These are phyloP conservation scores for Leucosporidium yakuticum DNA, from an alignment of 768 basidiomycete genomes.

Conservation along the genomic window DNA sequence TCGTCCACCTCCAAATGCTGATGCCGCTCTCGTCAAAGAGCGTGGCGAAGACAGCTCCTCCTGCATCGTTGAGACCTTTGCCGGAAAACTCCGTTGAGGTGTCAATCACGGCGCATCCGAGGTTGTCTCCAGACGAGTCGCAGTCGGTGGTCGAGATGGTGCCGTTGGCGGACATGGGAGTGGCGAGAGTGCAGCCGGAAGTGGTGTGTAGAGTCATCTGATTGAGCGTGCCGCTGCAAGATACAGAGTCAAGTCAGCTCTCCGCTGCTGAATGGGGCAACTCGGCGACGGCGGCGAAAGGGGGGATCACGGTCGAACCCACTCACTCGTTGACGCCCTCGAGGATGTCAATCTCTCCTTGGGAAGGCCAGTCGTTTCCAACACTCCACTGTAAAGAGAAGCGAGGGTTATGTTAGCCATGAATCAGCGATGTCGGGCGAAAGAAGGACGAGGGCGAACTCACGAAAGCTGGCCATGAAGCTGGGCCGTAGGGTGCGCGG, in stretches of 20 bases:
- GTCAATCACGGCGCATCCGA: constrained; percentile 18
- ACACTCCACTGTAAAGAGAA: too few relatives aligned
- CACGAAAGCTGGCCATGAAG: too few relatives aligned
- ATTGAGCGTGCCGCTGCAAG: constrained; percentile 44
- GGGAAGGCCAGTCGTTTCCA: constrained; percentile 20
- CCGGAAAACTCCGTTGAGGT: constrained; percentile 44
- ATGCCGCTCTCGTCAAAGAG: constrained; percentile 47
- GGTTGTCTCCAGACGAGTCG: constrained; percentile 11
- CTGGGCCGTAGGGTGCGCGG: too few relatives aligned
- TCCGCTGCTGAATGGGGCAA: too few relatives aligned
- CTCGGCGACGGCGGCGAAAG: too few relatives aligned
- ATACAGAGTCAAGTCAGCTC: neutral
- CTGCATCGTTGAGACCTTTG: constrained; percentile 46
- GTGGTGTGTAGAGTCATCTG: constrained; percentile 71
- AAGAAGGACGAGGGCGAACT: too few relatives aligned
- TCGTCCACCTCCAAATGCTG: constrained; percentile 57
- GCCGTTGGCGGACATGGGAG: constrained; percentile 33
- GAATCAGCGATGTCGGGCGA: too few relatives aligned
- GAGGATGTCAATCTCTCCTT: constrained; percentile 66
- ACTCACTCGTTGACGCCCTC: constrained; percentile 68
- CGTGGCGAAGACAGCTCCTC: constrained; percentile 51
- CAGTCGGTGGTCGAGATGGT: constrained; percentile 11
- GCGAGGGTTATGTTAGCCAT: too few relatives aligned
- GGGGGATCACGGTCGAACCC: constrained; percentile 36
- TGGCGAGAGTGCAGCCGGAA: constrained; percentile 40